Evolutionary conservation across 2,329 filamentous ascomycete species (phyloP), one percentile per base, ranked within the genome.

Genomic region (Colletotrichum abscissum): DNA sequence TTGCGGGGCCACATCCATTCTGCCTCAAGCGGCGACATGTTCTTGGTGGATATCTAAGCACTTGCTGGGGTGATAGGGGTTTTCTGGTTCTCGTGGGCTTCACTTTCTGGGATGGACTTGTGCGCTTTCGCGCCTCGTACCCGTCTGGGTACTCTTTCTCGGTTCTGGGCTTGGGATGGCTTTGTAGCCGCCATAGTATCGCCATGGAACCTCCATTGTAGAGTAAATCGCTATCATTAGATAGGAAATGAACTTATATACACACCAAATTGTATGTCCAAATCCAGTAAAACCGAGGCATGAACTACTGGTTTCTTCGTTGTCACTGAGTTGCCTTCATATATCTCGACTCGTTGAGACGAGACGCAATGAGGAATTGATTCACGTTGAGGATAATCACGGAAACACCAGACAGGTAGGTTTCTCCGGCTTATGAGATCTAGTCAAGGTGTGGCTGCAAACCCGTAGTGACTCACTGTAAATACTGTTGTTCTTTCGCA

Each of bases 151-250:
- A 60, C 55, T 33, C 14, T 22, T 46, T 26, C 46, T 57, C 56
- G 30, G 26, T 42, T 67, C 42, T 62, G 63, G 24, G 63, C 56
- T 60, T 67, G 46, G 26, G 5, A 49, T 46, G 57, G 56, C 26
- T 46, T 62, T 57, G 63, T 26, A 35, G 33, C 22, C n/a, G 22
- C 22, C 33, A 67, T 54, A 62, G 24, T 67, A 56, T 49, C 12
- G 33, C 35, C 64, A 24, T 19, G 28, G 22, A 24, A 12, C 35
- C 54, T n/a, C 8, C n/a, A 28, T 46, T 16, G 22, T 67, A 57
- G 46, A 67, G 14, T 56, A 19, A 42, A 52, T 54, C 7, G 24
- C 49, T 8, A 8, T 38, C 19, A 24, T 28, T 55, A 28, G 49
- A 62, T 11, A 57, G 33, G 38, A 42, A 22, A 58, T 38, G 11